Conservation (phyloP, 2,329 filamentous ascomycete species). For the Trichoderma citrinoviride region DNA sequence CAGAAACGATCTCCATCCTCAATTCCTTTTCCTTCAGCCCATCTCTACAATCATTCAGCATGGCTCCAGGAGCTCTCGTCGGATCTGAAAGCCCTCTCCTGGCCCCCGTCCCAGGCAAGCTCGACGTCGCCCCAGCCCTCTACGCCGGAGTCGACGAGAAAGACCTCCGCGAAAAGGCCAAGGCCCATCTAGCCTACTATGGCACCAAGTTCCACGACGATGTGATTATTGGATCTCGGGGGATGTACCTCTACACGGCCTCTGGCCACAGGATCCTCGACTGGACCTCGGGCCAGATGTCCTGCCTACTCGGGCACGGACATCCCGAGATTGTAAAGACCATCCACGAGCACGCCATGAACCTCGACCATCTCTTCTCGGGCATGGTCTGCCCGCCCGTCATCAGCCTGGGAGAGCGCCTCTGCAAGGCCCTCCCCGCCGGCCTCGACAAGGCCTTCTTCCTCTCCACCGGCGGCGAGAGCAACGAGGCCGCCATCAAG, state of each 20-base stretch:
- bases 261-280: conserved; percentile 50
- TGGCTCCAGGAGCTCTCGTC: conserved; percentile 28
- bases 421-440: conserved; percentile 48
- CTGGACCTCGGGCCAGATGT: conserved; percentile 62
- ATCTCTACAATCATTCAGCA: conserved; percentile 1
- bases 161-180: conserved; percentile 26
- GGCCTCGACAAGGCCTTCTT: conserved; percentile 57
- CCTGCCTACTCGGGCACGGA: conserved; percentile 55
- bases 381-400: conserved; percentile 59
- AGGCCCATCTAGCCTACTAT: conserved; percentile 30
- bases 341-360: conserved; percentile 46
- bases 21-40: not conserved
- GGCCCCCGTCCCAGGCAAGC: conserved; percentile 12
- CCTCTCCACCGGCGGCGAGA: conserved; percentile 56
- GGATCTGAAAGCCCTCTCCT: conserved; percentile 17
- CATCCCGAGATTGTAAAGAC: conserved; percentile 57
- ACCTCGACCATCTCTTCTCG: conserved; percentile 58
- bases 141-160: conserved; percentile 27
- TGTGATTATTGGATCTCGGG: conserved; percentile 44
- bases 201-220: conserved; percentile 32
- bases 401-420: conserved; percentile 50
- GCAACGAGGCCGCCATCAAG: conserved; percentile 61
- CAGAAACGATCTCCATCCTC: not conserved
- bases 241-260: conserved; percentile 47
- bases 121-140: conserved; percentile 23